phyloP scores from a whole-genome alignment of 2,329 filamentous ascomycete species.

The Penicillium freii region DNA sequence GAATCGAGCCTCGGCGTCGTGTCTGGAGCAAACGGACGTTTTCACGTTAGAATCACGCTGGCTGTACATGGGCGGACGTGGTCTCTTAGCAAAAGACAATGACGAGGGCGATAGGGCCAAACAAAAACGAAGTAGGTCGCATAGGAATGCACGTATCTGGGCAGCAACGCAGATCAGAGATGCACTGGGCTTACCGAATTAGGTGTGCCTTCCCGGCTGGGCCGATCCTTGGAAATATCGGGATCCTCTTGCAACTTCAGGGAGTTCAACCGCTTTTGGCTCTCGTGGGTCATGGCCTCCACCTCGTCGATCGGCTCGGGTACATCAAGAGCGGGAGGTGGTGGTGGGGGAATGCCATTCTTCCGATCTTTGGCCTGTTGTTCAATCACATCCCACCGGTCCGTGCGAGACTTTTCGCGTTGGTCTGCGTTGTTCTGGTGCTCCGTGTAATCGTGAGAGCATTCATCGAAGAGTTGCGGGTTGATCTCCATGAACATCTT shows the following conservation, averaged over 20 bases:
- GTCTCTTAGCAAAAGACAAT: constrained; percentile 44
- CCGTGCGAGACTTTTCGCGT: constrained; percentile 75
- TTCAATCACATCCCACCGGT: constrained; percentile 83
- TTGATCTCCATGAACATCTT: constrained; percentile 99
- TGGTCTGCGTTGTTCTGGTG: constrained; percentile 89
- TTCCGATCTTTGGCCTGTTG: constrained; percentile 75
- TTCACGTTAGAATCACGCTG: constrained; percentile 49
- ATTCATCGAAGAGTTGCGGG: constrained; percentile 96
- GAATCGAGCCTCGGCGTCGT: constrained; percentile 45
- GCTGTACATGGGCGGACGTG: constrained; percentile 37
- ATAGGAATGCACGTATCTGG: constrained; percentile 25
- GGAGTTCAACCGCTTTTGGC: constrained; percentile 82
- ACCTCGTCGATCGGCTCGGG: constrained; percentile 62
- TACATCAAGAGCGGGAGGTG: constrained; percentile 45
- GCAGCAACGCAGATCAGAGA: constrained; percentile 28
- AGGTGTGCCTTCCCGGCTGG: constrained; percentile 37
- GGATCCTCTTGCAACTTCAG: constrained; percentile 81
- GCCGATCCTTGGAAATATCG: constrained; percentile 53
- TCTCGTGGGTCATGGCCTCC: constrained; percentile 77
- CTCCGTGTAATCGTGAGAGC: constrained; percentile 96
- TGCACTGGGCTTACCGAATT: constrained; percentile 46
- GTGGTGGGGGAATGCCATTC: constrained; percentile 42
- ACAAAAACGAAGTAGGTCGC: constrained; percentile 20
- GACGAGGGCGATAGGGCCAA: constrained; percentile 18
- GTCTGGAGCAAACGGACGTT: constrained; percentile 47